A percentile compares a stretch with the other conserved stretches of the same genome.
Evolutionary conservation across 1,284 basidiomycete genomes (phyloP).

Genomic region (Schizopora paradoxa): DNA sequence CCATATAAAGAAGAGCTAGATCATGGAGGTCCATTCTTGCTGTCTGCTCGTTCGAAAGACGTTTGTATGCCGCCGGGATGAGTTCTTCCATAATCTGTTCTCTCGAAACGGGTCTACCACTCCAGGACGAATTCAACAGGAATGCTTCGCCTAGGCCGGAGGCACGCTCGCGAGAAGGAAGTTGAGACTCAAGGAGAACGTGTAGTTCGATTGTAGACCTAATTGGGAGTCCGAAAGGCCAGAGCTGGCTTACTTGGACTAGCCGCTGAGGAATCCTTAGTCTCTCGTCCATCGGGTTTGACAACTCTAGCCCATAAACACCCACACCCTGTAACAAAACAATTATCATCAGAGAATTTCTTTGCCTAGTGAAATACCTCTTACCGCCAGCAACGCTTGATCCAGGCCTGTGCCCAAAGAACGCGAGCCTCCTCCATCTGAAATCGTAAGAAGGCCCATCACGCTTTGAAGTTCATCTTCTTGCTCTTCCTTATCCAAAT

Average conservation of each 20-base stretch:
- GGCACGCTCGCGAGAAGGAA: slow-evolving; percentile 12
- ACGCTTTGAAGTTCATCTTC: slow-evolving; percentile 9
- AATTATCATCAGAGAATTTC: not conserved
- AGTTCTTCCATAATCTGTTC: slow-evolving; percentile 12
- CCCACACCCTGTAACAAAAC: too few species aligned
- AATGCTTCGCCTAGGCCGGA: slow-evolving; percentile 6
- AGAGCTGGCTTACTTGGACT: slow-evolving; percentile 5
- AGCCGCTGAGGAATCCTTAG: slow-evolving; percentile 10
- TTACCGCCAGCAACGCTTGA: not conserved
- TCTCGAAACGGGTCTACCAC: slow-evolving; percentile 1
- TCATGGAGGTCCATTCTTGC: slow-evolving; percentile 11
- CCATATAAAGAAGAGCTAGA: slow-evolving; percentile 20
- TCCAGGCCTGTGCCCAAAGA: not conserved
- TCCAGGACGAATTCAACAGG: slow-evolving; percentile 1
- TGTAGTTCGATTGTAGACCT: slow-evolving; percentile 9
- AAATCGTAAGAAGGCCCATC: slow-evolving; percentile 18
- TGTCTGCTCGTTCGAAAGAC: not conserved
- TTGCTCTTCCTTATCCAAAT: slow-evolving; percentile 6
- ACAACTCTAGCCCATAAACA: too few species aligned
- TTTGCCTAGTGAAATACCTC: not conserved
- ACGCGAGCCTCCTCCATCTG: slow-evolving; percentile 4
- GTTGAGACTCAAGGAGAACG: slow-evolving; percentile 8
- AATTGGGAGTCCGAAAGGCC: slow-evolving; percentile 13
- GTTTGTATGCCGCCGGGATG: slow-evolving; percentile 5
- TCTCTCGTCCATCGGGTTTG: not conserved